phyloP scores from a whole-genome alignment of 75 land plant species.

The Larix kaempferi region DNA sequence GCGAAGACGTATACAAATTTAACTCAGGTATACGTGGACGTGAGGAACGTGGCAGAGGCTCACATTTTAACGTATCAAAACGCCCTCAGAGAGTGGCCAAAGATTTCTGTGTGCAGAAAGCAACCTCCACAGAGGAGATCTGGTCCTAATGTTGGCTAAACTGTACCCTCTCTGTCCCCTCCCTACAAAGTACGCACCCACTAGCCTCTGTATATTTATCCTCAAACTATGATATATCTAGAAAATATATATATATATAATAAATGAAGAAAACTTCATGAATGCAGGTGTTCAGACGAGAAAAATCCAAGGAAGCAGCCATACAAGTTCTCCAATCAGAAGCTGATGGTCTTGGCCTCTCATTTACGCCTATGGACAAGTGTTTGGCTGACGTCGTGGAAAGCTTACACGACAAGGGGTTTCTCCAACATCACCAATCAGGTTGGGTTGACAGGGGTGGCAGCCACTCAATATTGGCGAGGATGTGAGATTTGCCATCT shows the following conservation, averaged over 20 bases:
- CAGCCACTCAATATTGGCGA: too few relatives aligned
- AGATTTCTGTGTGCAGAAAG: slow-evolving; percentile 41
- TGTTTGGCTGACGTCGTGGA: background rate
- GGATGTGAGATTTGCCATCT: too few relatives aligned
- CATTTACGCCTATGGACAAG: background rate
- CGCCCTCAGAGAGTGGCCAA: background rate
- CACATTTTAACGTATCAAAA: slow-evolving; percentile 12
- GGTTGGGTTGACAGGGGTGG: background rate
- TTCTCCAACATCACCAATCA: background rate
- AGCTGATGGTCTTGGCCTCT: background rate
- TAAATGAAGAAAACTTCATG: too few relatives aligned
- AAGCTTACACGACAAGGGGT: background rate
- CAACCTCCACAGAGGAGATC: slow-evolving; percentile 20
- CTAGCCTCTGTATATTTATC: too few relatives aligned
- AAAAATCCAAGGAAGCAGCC: slow-evolving; percentile 16
- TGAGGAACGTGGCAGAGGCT: slow-evolving; percentile 32
- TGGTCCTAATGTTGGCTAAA: slow-evolving; percentile 15
- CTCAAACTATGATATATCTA: too few relatives aligned
- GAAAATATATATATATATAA: too few relatives aligned
- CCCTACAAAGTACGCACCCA: slow-evolving; percentile 15
- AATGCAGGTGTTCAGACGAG: slow-evolving; percentile 24
- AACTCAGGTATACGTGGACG: slow-evolving; percentile 6
- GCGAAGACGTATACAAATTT: too few relatives aligned
- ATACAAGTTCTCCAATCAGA: background rate
- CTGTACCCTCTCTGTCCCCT: slow-evolving; percentile 25